phyloP scores from a whole-genome alignment of 805 yeast genomes.

The Wickerhamiella siamensis region DNA sequence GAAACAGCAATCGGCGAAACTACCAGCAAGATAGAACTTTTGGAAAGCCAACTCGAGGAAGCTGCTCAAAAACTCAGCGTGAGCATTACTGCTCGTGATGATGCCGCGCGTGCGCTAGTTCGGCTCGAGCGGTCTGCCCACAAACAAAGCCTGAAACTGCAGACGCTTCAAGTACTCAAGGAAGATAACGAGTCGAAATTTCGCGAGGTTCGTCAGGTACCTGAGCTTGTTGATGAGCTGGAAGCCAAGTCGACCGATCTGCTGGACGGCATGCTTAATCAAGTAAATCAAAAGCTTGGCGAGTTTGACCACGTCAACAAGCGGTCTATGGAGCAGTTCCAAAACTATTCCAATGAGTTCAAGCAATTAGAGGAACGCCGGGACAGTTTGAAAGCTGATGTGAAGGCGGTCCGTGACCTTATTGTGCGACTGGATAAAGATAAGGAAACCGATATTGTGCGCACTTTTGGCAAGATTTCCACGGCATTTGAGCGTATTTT shows the following conservation, averaged over 20 bases:
- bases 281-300: slow-evolving; percentile 42
- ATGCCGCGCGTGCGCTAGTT: slow-evolving; percentile 41
- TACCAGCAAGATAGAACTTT: slow-evolving; percentile 28
- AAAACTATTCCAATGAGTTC: slow-evolving; percentile 57
- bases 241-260: slow-evolving; percentile 35
- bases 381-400: slow-evolving; percentile 54
- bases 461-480: slow-evolving; percentile 66
- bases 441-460: slow-evolving; percentile 68
- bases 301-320: slow-evolving; percentile 68
- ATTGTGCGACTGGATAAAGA: slow-evolving; percentile 57
- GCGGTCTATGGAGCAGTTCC: slow-evolving; percentile 75
- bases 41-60: too few relatives aligned
- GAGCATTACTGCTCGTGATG: slow-evolving; percentile 3
- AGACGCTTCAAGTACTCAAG: slow-evolving; percentile 43
- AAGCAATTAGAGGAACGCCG: slow-evolving; percentile 52
- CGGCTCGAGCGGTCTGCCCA: slow-evolving; percentile 51
- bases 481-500: slow-evolving; percentile 60
- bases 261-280: slow-evolving; percentile 39
- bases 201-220: slow-evolving; percentile 74
- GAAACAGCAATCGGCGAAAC: not conserved
- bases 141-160: slow-evolving; percentile 45
- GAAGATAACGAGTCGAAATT: slow-evolving; percentile 61
- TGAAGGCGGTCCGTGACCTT: slow-evolving; percentile 51
- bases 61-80: not conserved
- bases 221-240: slow-evolving; percentile 58